Conservation (phyloP, 202 grass and related monocot genomes). For the Zizania palustris region DNA sequence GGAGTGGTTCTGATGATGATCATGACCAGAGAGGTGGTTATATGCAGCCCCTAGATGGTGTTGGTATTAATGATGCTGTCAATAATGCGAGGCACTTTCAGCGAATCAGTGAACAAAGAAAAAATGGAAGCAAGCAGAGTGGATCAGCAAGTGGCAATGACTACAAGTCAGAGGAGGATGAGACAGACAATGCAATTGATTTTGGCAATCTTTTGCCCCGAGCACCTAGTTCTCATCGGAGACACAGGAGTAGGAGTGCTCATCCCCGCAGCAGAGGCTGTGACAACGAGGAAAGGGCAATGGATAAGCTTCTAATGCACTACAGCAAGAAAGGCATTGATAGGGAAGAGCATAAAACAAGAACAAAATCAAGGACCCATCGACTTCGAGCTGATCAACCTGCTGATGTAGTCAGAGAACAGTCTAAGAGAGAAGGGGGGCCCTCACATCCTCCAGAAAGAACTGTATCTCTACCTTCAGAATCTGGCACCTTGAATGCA, state of each 20-base stretch:
- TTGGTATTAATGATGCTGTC: constrained; percentile 27
- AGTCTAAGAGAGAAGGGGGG: constrained; percentile 19
- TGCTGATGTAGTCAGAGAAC: constrained; percentile 16
- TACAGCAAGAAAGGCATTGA: constrained; percentile 77
- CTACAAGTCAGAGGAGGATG: constrained; percentile 55
- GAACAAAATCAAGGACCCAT: constrained; percentile 48
- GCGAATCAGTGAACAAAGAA: constrained; percentile 47
- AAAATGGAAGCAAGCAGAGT: constrained; percentile 40
- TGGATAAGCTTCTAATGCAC: constrained; percentile 81
- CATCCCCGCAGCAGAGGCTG: constrained; percentile 38
- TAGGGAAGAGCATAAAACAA: constrained; percentile 46
- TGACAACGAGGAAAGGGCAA: constrained; percentile 72
- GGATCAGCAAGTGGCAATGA: constrained; percentile 44
- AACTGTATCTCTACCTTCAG: constrained; percentile 47
- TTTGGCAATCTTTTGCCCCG: constrained; percentile 76
- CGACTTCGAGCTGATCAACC: constrained; percentile 38
- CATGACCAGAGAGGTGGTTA: constrained; percentile 33
- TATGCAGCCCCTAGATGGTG: constrained; percentile 25
- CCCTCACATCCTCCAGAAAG: constrained; percentile 46
- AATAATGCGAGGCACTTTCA: constrained; percentile 43
- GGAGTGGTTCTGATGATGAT: constrained; percentile 36
- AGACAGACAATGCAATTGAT: constrained; percentile 59
- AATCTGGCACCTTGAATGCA: constrained; percentile 38
- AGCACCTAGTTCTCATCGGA: constrained; percentile 46
- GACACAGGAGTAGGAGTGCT: constrained; percentile 53